Evolutionary conservation across 2,329 filamentous ascomycete genomes (phyloP).

Genomic region (Penicillium palitans): DNA sequence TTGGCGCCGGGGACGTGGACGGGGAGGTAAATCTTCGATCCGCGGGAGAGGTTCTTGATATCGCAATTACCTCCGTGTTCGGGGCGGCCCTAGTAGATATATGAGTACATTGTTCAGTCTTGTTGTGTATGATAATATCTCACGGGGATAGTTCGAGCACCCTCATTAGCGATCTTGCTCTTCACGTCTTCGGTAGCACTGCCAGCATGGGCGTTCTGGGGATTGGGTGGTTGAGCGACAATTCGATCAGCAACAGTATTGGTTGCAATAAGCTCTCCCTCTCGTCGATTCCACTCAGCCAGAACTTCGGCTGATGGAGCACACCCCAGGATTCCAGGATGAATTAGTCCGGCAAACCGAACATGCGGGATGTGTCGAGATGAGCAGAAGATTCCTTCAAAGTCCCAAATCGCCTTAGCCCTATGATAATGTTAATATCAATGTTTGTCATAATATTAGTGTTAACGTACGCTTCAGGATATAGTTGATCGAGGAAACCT

Average conservation of each 20-base stretch:
- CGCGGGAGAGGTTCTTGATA: constrained; percentile 80
- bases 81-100: constrained; percentile 57
- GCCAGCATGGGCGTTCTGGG: constrained; percentile 72
- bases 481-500: constrained; percentile 84
- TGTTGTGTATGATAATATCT: background rate
- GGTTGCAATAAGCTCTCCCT: constrained; percentile 73
- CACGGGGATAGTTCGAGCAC: constrained; percentile 78
- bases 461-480: constrained; percentile 69
- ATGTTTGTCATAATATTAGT: background rate
- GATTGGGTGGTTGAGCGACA: constrained; percentile 76
- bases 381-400: constrained; percentile 76
- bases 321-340: constrained; percentile 87
- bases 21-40: constrained; percentile 80
- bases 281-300: constrained; percentile 78
- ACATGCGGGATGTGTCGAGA: constrained; percentile 85
- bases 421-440: constrained; percentile 24
- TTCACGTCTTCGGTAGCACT: constrained; percentile 58
- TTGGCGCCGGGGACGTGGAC: constrained; percentile 85
- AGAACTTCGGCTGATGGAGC: constrained; percentile 78
- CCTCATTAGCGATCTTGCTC: constrained; percentile 70
- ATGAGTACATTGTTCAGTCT: background rate
- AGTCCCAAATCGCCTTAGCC: constrained; percentile 74
- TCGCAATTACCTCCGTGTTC: constrained; percentile 91
- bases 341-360: constrained; percentile 83
- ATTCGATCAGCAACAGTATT: constrained; percentile 64